Base-by-base conservation (phyloP, 805 yeast species). In the Myxozyma mucilagina region DNA sequence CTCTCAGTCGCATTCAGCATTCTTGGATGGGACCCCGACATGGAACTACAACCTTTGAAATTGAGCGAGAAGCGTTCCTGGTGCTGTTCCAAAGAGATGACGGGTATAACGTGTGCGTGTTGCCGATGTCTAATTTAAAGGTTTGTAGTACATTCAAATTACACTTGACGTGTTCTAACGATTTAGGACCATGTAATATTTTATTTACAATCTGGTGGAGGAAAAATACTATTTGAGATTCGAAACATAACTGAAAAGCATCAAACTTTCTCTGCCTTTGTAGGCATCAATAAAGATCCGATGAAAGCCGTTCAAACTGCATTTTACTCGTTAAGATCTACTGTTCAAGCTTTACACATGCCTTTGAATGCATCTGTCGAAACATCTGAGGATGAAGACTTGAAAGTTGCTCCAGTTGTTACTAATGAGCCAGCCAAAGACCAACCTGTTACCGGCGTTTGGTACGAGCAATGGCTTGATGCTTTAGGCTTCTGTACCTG, bases 401-500 rank as follows among this genome's bases (percentile, higher is more conserved):
- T 38, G 11, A 24, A 1, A 11, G 64, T 49, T 13, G 53, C 47
- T 11, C 63, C 59, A 6, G 48, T 35, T 9, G 47, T 49, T 8
- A 29, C 16, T 7, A 20, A 16, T 32, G 18, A 42, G 14, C 29
- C 20, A 14, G 35, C 24, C 2, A 36, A 18, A 13, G 41, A 51
- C 18, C 57, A 47, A 5, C 65, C 65, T 2, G 55, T 63, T 9
- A 13, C 50, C n/a, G 64, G 60, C 11, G 54, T 51, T 10, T 66
- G 69, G 69, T 56, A 60, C 20, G 66, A 57, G 31, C 42, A 56
- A 38, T 71, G 74, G 73, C 39, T 63, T 45, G 73, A 71, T 31
- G 63, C 63, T 9, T 61, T 72, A 34, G 71, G 71, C 43, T 72
- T 68, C 56, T 71, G 75, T 35, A 72, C 75, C n/a, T 70, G 74